Evolutionary conservation across 306 rosid species (phyloP).

Genomic region (peach (Prunus persica)): DNA sequence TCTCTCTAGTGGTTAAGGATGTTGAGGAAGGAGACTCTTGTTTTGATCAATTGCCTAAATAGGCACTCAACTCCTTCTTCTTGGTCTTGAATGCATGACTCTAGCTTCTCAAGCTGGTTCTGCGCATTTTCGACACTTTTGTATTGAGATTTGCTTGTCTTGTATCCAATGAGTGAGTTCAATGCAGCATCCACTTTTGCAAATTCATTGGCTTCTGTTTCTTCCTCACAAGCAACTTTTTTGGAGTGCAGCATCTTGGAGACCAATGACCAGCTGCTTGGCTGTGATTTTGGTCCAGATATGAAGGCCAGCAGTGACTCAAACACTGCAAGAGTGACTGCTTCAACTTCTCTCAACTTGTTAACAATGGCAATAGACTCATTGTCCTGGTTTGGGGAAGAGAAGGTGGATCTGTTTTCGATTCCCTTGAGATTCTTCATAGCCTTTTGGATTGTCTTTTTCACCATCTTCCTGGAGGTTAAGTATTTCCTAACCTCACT

Average conservation of each 20-base stretch:
- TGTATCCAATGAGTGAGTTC: neutral
- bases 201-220: neutral
- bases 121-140: neutral
- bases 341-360: slow-evolving; percentile 32
- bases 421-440: slow-evolving; percentile 9
- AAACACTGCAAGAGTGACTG: slow-evolving; percentile 13
- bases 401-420: neutral
- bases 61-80: slow-evolving; percentile 15
- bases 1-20: slow-evolving; percentile 22
- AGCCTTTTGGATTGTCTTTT: slow-evolving; percentile 30
- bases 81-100: slow-evolving; percentile 15
- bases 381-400: neutral
- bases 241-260: slow-evolving; percentile 17
- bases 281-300: slow-evolving; percentile 18
- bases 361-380: slow-evolving; percentile 9
- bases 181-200: slow-evolving; percentile 11
- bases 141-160: neutral
- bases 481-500: slow-evolving; percentile 36
- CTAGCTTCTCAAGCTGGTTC: slow-evolving; percentile 12
- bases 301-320: slow-evolving; percentile 33
- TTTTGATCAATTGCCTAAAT: slow-evolving; percentile 34
- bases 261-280: slow-evolving; percentile 28
- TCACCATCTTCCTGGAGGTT: slow-evolving; percentile 32
- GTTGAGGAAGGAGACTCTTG: slow-evolving; percentile 43
- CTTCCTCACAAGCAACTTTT: slow-evolving; percentile 5